Evolutionary conservation across 257 asterid species (phyloP).

Genomic region (Schizonepeta tenuifolia): DNA sequence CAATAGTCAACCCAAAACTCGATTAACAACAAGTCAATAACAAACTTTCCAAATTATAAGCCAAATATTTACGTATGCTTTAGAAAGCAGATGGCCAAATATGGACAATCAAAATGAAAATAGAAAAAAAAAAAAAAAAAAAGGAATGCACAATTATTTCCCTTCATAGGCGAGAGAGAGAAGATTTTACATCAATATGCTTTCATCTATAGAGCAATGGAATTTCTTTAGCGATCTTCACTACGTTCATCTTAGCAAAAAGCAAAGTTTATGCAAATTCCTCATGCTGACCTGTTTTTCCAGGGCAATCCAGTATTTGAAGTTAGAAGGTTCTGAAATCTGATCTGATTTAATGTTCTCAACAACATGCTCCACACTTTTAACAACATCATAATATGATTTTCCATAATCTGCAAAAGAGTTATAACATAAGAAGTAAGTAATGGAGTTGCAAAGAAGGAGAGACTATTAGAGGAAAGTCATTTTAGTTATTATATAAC

Average conservation of each 20-base stretch:
- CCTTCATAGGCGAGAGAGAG: not conserved
- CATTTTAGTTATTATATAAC: conserved; percentile 26
- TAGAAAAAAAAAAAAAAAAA: conserved; percentile 13
- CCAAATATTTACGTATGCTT: not conserved
- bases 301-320: conserved; percentile 83
- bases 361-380: conserved; percentile 71
- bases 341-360: conserved; percentile 81
- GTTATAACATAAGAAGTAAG: conserved; percentile 25
- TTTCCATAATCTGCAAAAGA: conserved; percentile 77
- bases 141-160: not conserved
- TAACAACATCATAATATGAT: conserved; percentile 75
- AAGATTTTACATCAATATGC: not conserved
- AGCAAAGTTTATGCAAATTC: conserved; percentile 28
- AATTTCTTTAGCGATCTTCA: not conserved
- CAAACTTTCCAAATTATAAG: not conserved
- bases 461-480: conserved; percentile 16
- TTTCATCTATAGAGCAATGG: conserved; percentile 13
- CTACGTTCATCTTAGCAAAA: conserved; percentile 19
- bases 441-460: conserved; percentile 20
- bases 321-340: conserved; percentile 77
- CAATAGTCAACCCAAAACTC: conserved; percentile 16
- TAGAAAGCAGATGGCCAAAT: not conserved
- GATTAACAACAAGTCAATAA: too few relatives aligned
- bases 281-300: conserved; percentile 79
- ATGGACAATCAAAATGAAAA: not conserved